A percentile compares a stretch with the other conserved stretches of the same genome.
Conservation (phyloP, 108 stramenopile genomes). For the Aurantiochytrium sp. region DNA sequence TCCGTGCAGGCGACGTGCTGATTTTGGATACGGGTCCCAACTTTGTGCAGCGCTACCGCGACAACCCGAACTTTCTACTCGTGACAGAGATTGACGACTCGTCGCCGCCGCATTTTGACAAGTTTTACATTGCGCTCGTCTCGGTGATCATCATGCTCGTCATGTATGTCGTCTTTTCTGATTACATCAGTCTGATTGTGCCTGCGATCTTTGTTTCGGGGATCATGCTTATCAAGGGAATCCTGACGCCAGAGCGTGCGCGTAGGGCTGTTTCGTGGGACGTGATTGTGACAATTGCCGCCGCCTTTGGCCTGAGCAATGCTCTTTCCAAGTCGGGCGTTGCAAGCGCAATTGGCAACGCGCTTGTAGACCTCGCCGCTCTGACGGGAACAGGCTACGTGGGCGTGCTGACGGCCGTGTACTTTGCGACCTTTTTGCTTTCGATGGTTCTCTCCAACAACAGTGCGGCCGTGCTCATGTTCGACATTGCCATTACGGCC, state of each 20-base stretch:
- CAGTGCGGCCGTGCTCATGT: not conserved
- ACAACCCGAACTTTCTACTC: not conserved
- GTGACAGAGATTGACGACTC: not conserved
- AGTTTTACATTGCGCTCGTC: not conserved
- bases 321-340: not conserved
- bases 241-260: not conserved
- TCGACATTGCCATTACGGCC: not conserved
- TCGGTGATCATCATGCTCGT: not conserved
- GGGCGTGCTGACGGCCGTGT: not conserved
- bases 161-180: not conserved
- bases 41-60: not conserved
- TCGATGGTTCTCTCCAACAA: not conserved
- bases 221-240: not conserved
- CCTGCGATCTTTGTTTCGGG: not conserved
- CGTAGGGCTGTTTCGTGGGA: not conserved
- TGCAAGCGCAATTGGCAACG: not conserved
- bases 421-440: not conserved
- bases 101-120: slow-evolving; percentile 8
- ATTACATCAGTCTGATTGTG: not conserved
- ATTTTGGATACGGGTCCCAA: not conserved
- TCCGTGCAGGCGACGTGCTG: not conserved
- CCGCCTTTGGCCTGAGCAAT: slow-evolving; percentile 10
- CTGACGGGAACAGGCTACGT: not conserved
- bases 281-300: not conserved
- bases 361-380: not conserved